Base-by-base conservation (phyloP, 352 stramenopile genomes). In the Globisporangium nodosum region DNA sequence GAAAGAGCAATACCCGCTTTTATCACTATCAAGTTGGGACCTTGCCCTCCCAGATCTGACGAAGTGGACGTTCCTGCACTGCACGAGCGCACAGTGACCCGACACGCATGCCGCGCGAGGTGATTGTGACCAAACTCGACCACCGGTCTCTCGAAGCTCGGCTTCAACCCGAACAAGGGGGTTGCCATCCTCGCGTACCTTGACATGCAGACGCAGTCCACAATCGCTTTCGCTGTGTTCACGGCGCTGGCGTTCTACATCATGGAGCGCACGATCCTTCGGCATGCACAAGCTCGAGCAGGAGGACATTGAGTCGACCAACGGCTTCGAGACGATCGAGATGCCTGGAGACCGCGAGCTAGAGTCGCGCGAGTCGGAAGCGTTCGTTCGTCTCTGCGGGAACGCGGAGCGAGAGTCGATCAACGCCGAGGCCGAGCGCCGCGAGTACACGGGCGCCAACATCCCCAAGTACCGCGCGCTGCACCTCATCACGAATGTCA, bases 101-200 rank as follows among this genome's bases (percentile, higher is more conserved):
- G 4, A 54, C 48, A 6, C 63, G 64, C 49, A 73, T 74, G 66
- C 66, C 66, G 11, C 64, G 66, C 30, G 59, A 73, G 5, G 63
- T 74, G 18, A 37, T 57, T n/a, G 31, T 71, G 11, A 72, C 66
- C 18, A n/a, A 49, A 77, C 54, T 30, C 49, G 39, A 52, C 24
- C 12, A 74, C 68, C 2, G 71, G 68, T 0, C 56, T 79, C 7
- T 66, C 68, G 13, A 67, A 65, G 5, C 60, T 81, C 39, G 72
- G 57, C 39, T 63, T 63, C 33, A 33, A 47, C 40, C 35, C 40
- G 40, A 48, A 63, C 49, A 49, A 57, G 49, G 65, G 65, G 0
- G 27, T 46, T 27, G 60, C 48, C 18, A 53, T 62, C 18, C 57
- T 65, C 50, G 61, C 50, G 55, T 70, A 56, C 33, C 47, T 54